These are phyloP conservation scores for Salix viminalis DNA, from an alignment of 345 rosid genomes.

Conservation along the genomic window DNA sequence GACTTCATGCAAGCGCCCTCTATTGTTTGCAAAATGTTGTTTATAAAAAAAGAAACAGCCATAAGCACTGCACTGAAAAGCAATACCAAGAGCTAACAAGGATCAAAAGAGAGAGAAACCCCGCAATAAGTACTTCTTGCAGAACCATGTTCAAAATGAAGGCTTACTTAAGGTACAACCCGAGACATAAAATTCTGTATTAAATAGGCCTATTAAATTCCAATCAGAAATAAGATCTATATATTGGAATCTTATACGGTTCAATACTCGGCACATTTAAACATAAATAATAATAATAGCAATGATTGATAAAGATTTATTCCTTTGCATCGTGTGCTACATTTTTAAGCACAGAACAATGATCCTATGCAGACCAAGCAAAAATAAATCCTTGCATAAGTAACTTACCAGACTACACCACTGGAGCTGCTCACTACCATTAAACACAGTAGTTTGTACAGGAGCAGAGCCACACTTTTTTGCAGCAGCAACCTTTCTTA, in stretches of 20 bases:
- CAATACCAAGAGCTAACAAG: background rate
- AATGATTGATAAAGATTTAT: too few species aligned
- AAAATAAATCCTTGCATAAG: background rate
- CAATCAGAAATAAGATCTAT: background rate
- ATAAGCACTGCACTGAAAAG: background rate
- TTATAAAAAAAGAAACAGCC: background rate
- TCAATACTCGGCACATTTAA: background rate
- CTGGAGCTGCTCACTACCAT: slow-evolving; percentile 38
- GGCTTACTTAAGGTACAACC: background rate
- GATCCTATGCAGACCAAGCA: background rate
- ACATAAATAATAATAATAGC: background rate
- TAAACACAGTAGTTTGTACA: slow-evolving; percentile 21
- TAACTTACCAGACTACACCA: slow-evolving; percentile 50
- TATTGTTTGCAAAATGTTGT: background rate
- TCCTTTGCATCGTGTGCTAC: background rate
- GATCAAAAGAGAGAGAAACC: background rate
- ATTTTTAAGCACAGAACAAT: background rate
- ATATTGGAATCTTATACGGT: background rate
- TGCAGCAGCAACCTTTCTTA: slow-evolving; percentile 43
- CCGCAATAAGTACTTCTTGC: background rate
- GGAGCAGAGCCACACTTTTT: slow-evolving; percentile 37
- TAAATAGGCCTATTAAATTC: background rate
- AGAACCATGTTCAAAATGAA: background rate
- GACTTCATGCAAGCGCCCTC: background rate
- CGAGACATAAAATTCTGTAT: background rate